Evolutionary conservation across 106 monocot genomes (phyloP).

Genomic region (Hemerocallis citrina): DNA sequence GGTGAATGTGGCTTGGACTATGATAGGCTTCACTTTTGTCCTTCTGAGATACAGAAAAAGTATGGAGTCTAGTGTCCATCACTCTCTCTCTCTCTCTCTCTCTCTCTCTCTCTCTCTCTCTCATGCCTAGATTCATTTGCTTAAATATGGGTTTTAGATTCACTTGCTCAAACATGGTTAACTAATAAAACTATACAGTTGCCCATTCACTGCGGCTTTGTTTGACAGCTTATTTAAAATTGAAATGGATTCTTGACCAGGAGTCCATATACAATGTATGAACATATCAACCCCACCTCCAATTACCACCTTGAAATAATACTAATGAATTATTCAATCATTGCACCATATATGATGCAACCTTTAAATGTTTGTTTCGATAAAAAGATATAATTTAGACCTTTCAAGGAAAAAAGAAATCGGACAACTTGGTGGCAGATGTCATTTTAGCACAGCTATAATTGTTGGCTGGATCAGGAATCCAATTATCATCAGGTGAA

Average conservation of each 20-base stretch:
- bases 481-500: not conserved
- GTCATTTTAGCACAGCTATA: not conserved
- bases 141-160: not conserved
- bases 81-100: slow-evolving; percentile 5
- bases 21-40: slow-evolving; percentile 96
- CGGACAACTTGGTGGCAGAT: not conserved
- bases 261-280: not conserved
- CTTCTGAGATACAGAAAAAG: slow-evolving; percentile 83
- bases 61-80: slow-evolving; percentile 15
- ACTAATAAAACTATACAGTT: not conserved
- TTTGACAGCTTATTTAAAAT: not conserved
- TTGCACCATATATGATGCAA: not conserved
- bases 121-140: not conserved
- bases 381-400: too few species aligned
- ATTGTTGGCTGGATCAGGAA: not conserved
- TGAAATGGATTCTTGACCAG: not conserved
- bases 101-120: not conserved
- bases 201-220: too few species aligned
- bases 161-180: not conserved
- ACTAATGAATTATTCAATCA: not conserved
- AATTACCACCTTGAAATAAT: not conserved
- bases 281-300: not conserved
- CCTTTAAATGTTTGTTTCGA: not conserved
- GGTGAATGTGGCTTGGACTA: slow-evolving; percentile 99
- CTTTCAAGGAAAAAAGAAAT: too few species aligned